A percentile compares a stretch with the other conserved stretches of the same genome.
phyloP scores from a whole-genome alignment of 345 rosid genomes.

The Citrus maxima region DNA sequence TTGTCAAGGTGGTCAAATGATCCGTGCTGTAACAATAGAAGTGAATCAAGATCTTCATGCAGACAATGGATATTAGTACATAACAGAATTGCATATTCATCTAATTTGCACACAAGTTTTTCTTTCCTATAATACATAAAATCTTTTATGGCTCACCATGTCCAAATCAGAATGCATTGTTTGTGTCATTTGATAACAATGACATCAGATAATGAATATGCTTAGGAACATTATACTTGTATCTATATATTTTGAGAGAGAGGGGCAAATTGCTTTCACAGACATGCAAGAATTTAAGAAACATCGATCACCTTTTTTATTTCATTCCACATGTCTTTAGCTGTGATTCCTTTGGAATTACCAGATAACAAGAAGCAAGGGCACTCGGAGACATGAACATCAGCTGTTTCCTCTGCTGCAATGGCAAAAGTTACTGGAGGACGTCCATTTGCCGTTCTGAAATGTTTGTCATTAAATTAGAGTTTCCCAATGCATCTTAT shows the following conservation, averaged over 20 bases:
- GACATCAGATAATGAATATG: not conserved
- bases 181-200: not conserved
- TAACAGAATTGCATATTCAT: not conserved
- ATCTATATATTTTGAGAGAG: not conserved
- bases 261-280: not conserved
- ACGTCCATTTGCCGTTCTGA: conserved; percentile 71
- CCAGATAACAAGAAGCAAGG: conserved; percentile 72
- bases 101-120: not conserved
- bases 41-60: not conserved
- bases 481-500: not conserved
- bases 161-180: not conserved
- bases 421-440: conserved; percentile 65
- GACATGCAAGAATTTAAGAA: not conserved
- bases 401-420: conserved; percentile 64
- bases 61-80: not conserved
- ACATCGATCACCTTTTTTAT: conserved; percentile 57
- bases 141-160: not conserved
- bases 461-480: conserved; percentile 6
- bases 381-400: conserved; percentile 63
- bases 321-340: conserved; percentile 94
- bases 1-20: conserved; percentile 60
- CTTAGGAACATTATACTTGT: not conserved
- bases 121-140: not conserved
- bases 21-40: conserved; percentile 45
- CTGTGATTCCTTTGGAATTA: conserved; percentile 42